Conservation (phyloP, 2,329 filamentous ascomycete genomes). For the Thielaviopsis euricoi region DNA sequence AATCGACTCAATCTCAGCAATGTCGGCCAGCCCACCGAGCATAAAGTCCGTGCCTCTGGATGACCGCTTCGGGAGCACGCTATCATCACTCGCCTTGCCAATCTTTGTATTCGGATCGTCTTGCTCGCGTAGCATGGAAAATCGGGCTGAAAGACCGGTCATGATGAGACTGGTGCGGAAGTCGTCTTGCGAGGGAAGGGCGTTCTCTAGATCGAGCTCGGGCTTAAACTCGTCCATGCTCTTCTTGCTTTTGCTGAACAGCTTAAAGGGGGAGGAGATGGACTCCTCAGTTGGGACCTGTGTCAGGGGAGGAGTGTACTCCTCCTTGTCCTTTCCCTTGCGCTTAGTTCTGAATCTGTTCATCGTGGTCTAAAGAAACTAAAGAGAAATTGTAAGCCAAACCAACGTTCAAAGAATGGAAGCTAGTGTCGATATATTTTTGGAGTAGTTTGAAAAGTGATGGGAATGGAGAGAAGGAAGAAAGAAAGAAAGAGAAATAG, state of each 20-base stretch:
- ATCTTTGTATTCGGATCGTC: constrained; percentile 80
- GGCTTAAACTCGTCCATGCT: constrained; percentile 38
- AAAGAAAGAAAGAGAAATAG: too few relatives aligned
- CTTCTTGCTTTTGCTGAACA: constrained; percentile 41
- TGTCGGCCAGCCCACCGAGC: constrained; percentile 51
- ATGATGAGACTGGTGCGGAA: constrained; percentile 93
- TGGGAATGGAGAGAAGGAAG: too few relatives aligned
- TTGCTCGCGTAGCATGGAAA: constrained; percentile 92
- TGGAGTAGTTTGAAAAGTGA: background rate
- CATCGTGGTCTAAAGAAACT: constrained; percentile 30
- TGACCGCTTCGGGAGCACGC: constrained; percentile 72
- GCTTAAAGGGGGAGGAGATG: constrained; percentile 28
- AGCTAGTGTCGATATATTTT: too few relatives aligned
- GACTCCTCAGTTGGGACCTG: constrained; percentile 37
- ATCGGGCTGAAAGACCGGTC: constrained; percentile 84
- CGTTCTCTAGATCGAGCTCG: constrained; percentile 56
- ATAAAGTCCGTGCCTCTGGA: constrained; percentile 54
- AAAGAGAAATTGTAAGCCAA: background rate
- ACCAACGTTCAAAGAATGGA: background rate
- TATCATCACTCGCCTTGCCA: constrained; percentile 90
- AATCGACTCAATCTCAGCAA: constrained; percentile 79
- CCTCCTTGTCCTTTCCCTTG: constrained; percentile 48
- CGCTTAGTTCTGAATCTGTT: constrained; percentile 64
- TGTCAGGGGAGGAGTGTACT: constrained; percentile 19
- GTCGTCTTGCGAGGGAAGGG: constrained; percentile 68